These are phyloP conservation scores for Collybia mongolica DNA, from an alignment of 768 basidiomycete genomes.

Conservation along the genomic window DNA sequence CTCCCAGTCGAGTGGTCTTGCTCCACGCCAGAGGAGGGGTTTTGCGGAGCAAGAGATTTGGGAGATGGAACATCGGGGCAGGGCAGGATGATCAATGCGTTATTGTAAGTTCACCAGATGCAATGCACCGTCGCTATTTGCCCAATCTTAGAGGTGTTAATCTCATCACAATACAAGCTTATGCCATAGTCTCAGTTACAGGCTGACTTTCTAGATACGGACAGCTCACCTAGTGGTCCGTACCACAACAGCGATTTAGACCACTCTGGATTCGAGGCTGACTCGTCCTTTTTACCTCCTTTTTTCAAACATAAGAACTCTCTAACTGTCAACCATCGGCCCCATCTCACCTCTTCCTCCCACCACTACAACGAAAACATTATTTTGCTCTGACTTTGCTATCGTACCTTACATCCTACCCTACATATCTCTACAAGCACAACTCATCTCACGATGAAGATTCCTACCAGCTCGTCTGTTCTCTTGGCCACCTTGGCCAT, in stretches of 20 bases:
- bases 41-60: slow-evolving; percentile 51
- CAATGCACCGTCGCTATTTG: too few species aligned
- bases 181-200: too few species aligned
- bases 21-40: slow-evolving; percentile 31
- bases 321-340: not conserved
- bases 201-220: too few species aligned
- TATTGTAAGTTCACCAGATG: not conserved
- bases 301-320: slow-evolving; percentile 2
- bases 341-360: slow-evolving; percentile 12
- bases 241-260: too few species aligned
- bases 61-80: slow-evolving; percentile 50
- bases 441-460: slow-evolving; percentile 34
- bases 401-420: slow-evolving; percentile 8
- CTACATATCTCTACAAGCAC: slow-evolving; percentile 12
- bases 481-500: slow-evolving; percentile 47
- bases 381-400: slow-evolving; percentile 4
- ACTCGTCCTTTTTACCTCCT: not conserved
- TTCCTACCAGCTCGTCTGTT: slow-evolving; percentile 47
- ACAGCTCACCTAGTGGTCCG: too few species aligned
- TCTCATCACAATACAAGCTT: too few species aligned
- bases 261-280: too few species aligned
- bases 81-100: slow-evolving; percentile 17
- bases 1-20: slow-evolving; percentile 25
- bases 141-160: too few species aligned
- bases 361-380: slow-evolving; percentile 14